These are phyloP conservation scores for Neurospora sp. DNA, from an alignment of 495 filamentous ascomycete species.

Conservation along the genomic window DNA sequence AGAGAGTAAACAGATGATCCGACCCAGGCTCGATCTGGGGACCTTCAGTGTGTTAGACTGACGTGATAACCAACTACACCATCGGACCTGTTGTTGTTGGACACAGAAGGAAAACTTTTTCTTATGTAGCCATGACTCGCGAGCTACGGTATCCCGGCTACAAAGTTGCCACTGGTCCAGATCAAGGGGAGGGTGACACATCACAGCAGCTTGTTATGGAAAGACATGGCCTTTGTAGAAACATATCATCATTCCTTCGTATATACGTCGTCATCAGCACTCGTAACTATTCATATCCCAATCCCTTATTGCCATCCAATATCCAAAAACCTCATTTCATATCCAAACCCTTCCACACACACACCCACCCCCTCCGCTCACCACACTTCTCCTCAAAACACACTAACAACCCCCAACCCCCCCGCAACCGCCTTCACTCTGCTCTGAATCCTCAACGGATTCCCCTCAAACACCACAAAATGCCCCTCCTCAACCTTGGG, in stretches of 20 bases:
- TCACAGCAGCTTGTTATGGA: no score
- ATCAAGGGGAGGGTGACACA: no score
- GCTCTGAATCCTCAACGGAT: slow-evolving; percentile 32
- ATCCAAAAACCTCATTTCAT: no score
- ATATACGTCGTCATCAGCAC: background rate
- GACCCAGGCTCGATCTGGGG: background rate
- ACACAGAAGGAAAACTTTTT: rapidly evolving
- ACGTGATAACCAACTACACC: background rate
- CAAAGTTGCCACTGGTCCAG: background rate
- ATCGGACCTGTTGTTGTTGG: background rate
- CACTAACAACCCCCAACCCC: slow-evolving; percentile 23
- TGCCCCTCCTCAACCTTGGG: slow-evolving; percentile 17
- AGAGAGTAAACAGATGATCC: background rate
- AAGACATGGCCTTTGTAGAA: no score
- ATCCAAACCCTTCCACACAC: background rate
- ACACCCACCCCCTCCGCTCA: no score
- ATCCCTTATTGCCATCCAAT: no score
- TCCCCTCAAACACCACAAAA: slow-evolving; percentile 38
- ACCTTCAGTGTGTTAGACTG: background rate
- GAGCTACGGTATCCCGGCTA: background rate
- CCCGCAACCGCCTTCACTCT: slow-evolving; percentile 30
- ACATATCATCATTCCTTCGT: background rate
- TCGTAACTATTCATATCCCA: background rate
- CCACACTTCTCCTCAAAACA: slow-evolving; percentile 10
- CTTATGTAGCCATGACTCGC: background rate